Evolutionary conservation across 176 grass and related monocot genomes (phyloP).

Genomic region (Elymus sibiricus): DNA sequence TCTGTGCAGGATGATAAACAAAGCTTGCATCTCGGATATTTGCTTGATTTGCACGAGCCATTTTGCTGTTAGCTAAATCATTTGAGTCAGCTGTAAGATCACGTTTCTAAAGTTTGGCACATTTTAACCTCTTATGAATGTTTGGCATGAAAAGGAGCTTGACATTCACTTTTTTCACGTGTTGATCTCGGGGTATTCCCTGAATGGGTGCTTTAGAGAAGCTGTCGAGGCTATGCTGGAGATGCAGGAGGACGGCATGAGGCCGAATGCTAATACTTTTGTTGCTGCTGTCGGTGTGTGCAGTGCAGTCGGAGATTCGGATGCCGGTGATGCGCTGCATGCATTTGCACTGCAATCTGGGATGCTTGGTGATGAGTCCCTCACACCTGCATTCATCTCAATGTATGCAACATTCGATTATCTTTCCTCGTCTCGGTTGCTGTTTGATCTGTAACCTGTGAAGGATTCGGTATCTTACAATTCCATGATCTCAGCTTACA

Average conservation of each 20-base stretch:
- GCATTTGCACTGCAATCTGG: constrained; percentile 54
- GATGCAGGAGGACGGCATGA: constrained; percentile 40
- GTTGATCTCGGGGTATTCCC: constrained; percentile 43
- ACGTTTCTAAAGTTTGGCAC: too few species aligned
- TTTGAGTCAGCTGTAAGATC: too few species aligned
- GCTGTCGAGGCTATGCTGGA: constrained; percentile 28
- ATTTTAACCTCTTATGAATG: too few species aligned
- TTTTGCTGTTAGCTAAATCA: too few species aligned
- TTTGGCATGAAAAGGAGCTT: too few species aligned
- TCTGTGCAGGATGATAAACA: too few species aligned
- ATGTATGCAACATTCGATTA: constrained; percentile 49
- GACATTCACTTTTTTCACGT: too few species aligned
- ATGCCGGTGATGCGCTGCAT: constrained; percentile 28
- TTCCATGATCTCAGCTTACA: constrained; percentile 57
- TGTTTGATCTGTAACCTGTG: constrained; percentile 35
- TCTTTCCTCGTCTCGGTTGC: constrained; percentile 42
- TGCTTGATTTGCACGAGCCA: too few species aligned
- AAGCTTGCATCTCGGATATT: too few species aligned
- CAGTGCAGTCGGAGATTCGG: neutral
- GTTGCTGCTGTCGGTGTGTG: constrained; percentile 34
- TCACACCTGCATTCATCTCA: constrained; percentile 50
- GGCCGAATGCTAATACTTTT: constrained; percentile 46
- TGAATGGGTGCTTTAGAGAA: constrained; percentile 41
- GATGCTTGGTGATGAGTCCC: constrained; percentile 31
- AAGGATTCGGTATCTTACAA: constrained; percentile 58